A percentile compares a stretch with the other conserved stretches of the same genome.
These are phyloP conservation scores for Colletotrichum godetiae DNA, from an alignment of 2,329 filamentous ascomycete genomes.

Conservation along the genomic window DNA sequence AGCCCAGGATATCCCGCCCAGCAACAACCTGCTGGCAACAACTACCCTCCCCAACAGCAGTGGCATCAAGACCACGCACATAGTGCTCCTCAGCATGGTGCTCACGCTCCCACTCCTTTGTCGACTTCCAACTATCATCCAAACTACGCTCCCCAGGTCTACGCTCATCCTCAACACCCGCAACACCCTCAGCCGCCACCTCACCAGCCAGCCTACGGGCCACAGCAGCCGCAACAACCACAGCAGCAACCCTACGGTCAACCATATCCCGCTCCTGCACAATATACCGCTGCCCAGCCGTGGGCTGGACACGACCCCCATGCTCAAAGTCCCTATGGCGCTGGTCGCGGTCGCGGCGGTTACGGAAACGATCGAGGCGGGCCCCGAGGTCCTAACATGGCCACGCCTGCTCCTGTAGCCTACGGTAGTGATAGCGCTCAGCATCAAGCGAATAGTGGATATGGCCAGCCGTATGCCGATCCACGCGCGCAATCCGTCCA, in stretches of 20 bases:
- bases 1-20: constrained; percentile 43
- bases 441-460: constrained; percentile 49
- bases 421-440: constrained; percentile 43
- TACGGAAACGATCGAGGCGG: constrained; percentile 57
- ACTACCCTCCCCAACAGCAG: constrained; percentile 54
- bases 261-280: constrained; percentile 50
- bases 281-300: constrained; percentile 44
- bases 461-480: constrained; percentile 54
- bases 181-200: constrained; percentile 38
- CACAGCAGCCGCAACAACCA: constrained; percentile 52
- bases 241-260: constrained; percentile 48
- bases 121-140: constrained; percentile 68
- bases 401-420: constrained; percentile 46
- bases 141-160: constrained; percentile 68
- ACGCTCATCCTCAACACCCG: constrained; percentile 53
- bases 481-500: constrained; percentile 48
- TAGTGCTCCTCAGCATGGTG: constrained; percentile 46
- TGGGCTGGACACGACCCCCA: constrained; percentile 48
- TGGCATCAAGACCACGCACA: constrained; percentile 53
- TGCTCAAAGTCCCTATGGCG: constrained; percentile 50
- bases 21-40: constrained; percentile 50
- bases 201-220: constrained; percentile 57
- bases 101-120: constrained; percentile 60
- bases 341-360: constrained; percentile 54
- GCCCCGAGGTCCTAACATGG: constrained; percentile 48